A percentile compares a stretch with the other conserved stretches of the same genome.
Conservation (phyloP, 768 basidiomycete species). For the Collybia sordida region DNA sequence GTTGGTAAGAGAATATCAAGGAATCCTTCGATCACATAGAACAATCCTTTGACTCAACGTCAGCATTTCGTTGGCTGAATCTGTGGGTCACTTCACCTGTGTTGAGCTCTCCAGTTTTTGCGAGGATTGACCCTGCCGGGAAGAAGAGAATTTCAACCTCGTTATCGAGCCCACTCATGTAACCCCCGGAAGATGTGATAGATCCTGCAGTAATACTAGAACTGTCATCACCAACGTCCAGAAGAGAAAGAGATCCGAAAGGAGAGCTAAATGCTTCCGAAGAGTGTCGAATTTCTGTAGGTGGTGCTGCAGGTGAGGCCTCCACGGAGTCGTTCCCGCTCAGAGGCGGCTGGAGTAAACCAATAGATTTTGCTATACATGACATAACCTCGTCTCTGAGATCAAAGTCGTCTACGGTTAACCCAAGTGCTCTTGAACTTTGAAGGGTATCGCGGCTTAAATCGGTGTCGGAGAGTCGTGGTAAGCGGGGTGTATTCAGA, state of each 20-base stretch:
- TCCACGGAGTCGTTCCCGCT: conserved; percentile 67
- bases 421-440: conserved; percentile 16
- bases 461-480: conserved; percentile 28
- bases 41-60: conserved; percentile 53
- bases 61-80: conserved; percentile 7
- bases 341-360: conserved; percentile 83
- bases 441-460: conserved; percentile 6
- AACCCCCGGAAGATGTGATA: conserved; percentile 49
- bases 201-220: conserved; percentile 68
- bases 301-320: conserved; percentile 61
- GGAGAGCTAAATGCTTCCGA: conserved; percentile 56
- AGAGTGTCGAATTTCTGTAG: conserved; percentile 39
- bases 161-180: conserved; percentile 87
- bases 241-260: conserved; percentile 70
- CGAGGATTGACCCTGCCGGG: conserved; percentile 80
- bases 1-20: conserved; percentile 84
- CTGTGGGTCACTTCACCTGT: conserved; percentile 51
- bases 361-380: conserved; percentile 96
- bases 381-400: conserved; percentile 97
- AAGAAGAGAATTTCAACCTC: conserved; percentile 96
- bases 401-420: conserved; percentile 77
- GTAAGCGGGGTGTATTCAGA: conserved; percentile 48
- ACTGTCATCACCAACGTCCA: conserved; percentile 69
- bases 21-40: conserved; percentile 96
- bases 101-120: conserved; percentile 86